These are phyloP conservation scores for Elaeagnus macrophylla DNA, from an alignment of 306 rosid species.

Conservation along the genomic window DNA sequence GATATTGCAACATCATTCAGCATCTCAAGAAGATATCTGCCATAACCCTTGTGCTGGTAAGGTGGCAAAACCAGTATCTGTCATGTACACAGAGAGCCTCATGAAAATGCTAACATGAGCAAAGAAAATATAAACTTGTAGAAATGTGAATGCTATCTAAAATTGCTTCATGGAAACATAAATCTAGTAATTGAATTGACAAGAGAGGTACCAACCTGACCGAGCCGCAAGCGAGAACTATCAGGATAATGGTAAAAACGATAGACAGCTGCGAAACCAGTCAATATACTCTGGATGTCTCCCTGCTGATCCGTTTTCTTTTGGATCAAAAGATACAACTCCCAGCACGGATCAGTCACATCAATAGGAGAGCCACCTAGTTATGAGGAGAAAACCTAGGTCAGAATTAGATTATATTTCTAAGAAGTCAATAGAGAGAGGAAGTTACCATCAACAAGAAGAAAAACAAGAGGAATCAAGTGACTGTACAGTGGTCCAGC, in stretches of 20 bases:
- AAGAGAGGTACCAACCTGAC: conserved; percentile 53
- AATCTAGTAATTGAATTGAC: conserved; percentile 10
- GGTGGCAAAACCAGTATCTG: conserved; percentile 80
- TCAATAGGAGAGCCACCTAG: conserved; percentile 91
- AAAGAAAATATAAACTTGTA: background rate
- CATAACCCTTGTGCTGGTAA: conserved; percentile 84
- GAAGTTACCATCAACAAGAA: conserved; percentile 78
- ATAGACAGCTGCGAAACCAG: conserved; percentile 81
- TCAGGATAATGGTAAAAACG: conserved; percentile 84
- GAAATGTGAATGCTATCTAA: background rate
- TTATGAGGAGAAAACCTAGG: conserved; percentile 6
- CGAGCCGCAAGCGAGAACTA: conserved; percentile 62
- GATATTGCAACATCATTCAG: conserved; percentile 54
- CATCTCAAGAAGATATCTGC: conserved; percentile 64
- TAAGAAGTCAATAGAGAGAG: background rate
- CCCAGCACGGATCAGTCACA: conserved; percentile 76
- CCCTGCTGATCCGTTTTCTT: conserved; percentile 47
- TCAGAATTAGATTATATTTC: conserved; percentile 2
- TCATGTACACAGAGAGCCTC: conserved; percentile 15
- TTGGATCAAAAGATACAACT: conserved; percentile 63
- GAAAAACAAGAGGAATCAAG: conserved; percentile 76
- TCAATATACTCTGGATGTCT: conserved; percentile 34
- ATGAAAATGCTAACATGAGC: background rate
- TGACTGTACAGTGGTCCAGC: conserved; percentile 76
- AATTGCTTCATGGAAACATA: background rate